Evolutionary conservation across 2,329 filamentous ascomycete genomes (phyloP).

Genomic region (Stylonectria norvegica): DNA sequence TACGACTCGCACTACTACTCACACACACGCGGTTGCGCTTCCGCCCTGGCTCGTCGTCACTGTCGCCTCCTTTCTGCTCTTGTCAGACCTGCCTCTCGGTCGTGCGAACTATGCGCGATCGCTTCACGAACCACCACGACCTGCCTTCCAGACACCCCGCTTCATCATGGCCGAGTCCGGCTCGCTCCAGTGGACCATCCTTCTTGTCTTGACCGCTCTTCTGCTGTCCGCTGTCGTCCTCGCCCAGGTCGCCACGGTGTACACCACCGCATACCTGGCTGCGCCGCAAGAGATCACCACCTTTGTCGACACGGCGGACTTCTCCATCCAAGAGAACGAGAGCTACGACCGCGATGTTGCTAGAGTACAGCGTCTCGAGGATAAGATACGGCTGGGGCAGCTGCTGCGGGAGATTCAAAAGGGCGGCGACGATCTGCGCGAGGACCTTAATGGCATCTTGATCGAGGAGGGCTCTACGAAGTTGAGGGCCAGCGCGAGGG

Average conservation of each 20-base stretch:
- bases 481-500: conserved; percentile 46
- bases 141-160: conserved; percentile 27
- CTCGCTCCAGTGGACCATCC: conserved; percentile 54
- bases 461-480: conserved; percentile 42
- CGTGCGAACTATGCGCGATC: conserved; percentile 28
- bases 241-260: conserved; percentile 49
- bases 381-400: conserved; percentile 57
- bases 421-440: conserved; percentile 57
- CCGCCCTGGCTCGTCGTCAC: conserved; percentile 19
- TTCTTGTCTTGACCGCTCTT: conserved; percentile 57
- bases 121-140: conserved; percentile 25
- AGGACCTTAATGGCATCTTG: conserved; percentile 54
- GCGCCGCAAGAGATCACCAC: conserved; percentile 56
- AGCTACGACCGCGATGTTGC: conserved; percentile 59
- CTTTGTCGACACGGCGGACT: conserved; percentile 59
- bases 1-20: conserved; percentile 1
- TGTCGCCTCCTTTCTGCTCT: conserved; percentile 14
- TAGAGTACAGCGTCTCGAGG: conserved; percentile 56
- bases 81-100: conserved; percentile 12
- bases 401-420: conserved; percentile 61
- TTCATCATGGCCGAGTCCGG: conserved; percentile 49
- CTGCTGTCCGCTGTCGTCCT: conserved; percentile 53
- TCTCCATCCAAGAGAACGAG: conserved; percentile 62
- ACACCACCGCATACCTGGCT: conserved; percentile 53
- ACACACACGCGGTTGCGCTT: conserved; percentile 25